Percentiles rank a stretch among this genome's conserved stretches.
Evolutionary conservation across 2,329 filamentous ascomycete species (phyloP).

Genomic region (Coniochaeta sp.): DNA sequence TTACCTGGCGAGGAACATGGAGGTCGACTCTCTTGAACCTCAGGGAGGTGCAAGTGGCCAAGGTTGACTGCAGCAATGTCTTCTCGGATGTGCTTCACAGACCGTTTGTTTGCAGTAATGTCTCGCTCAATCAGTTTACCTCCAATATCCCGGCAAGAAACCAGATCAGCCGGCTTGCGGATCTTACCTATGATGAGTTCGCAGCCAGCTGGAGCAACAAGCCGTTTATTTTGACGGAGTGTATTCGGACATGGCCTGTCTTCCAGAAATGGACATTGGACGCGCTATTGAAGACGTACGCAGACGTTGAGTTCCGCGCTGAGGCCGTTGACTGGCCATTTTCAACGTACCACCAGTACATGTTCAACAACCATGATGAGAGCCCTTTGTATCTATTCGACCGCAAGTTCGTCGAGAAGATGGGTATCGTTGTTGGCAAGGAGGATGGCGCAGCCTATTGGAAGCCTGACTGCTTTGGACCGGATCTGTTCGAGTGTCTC

Average conservation of each 20-base stretch:
- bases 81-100: slow-evolving; percentile 88
- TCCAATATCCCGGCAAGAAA: slow-evolving; percentile 66
- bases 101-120: slow-evolving; percentile 82
- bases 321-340: slow-evolving; percentile 93
- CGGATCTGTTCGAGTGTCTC: slow-evolving; percentile 77
- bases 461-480: slow-evolving; percentile 76
- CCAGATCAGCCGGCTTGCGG: slow-evolving; percentile 59
- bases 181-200: slow-evolving; percentile 68
- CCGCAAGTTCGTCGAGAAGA: slow-evolving; percentile 78
- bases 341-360: slow-evolving; percentile 73
- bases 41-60: slow-evolving; percentile 37
- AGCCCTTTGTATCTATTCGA: slow-evolving; percentile 92
- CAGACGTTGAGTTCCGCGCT: slow-evolving; percentile 67
- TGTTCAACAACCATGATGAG: slow-evolving; percentile 73
- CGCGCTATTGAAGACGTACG: slow-evolving; percentile 56
- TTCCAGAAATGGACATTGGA: slow-evolving; percentile 67
- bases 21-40: slow-evolving; percentile 66
- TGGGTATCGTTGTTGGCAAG: slow-evolving; percentile 57
- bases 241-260: slow-evolving; percentile 75
- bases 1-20: slow-evolving; percentile 78
- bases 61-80: slow-evolving; percentile 65
- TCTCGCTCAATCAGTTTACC: slow-evolving; percentile 58
- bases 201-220: slow-evolving; percentile 65
- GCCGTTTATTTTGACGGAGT: slow-evolving; percentile 80
- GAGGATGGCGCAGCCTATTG: slow-evolving; percentile 56